Evolutionary conservation across 371 early-diverging fungal species (phyloP), one percentile per base, ranked within the genome.

Genomic region (Syncephalastrum contaminatum): DNA sequence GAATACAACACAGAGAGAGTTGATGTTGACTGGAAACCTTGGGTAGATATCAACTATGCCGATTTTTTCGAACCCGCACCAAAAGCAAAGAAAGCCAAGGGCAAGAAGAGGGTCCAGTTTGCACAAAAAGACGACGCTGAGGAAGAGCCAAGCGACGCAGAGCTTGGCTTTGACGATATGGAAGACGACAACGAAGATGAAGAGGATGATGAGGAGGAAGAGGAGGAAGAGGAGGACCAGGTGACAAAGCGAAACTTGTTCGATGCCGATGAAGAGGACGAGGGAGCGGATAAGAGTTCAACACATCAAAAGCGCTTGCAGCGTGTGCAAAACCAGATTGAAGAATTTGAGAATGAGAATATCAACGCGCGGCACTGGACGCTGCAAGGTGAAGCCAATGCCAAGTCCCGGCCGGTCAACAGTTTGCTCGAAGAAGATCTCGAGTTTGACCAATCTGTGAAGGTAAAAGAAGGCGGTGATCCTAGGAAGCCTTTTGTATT

Each of bases 381-480:
- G 21, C 65, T 94, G 62, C 78, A 70, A 22, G 98, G 98, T 60
- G 98, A 98, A 72, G 86, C 86, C 4, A 64, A 68, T 25, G 82
- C 90, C 10, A 84, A 81, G 22, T 74, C 71, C n/a, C 84, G 98
- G 43, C 98, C 98, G 2, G 58, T 90, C 45, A 92, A 98, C 81
- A 93, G 95, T 73, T 75, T 98, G 58, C 74, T 98, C 46, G 96
- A 92, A 64, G 95, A 97, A 69, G 90, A 93, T 56, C 72, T 98
- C 7, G 97, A 96, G 52, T 90, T 94, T 67, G 98, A 97, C 57
- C 84, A 88, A 53, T 91, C 88, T 36, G 80, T 85, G 56, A 93
- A 91, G 64, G 72, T 71, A 58, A 45, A 18, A 25, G 7, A 7
- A 4, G 3, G 25, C n/a, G 7, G 25, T 7, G 25, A 7, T 25